Conservation (phyloP, 441 rosid genomes). For the Adansonia gregorii region DNA sequence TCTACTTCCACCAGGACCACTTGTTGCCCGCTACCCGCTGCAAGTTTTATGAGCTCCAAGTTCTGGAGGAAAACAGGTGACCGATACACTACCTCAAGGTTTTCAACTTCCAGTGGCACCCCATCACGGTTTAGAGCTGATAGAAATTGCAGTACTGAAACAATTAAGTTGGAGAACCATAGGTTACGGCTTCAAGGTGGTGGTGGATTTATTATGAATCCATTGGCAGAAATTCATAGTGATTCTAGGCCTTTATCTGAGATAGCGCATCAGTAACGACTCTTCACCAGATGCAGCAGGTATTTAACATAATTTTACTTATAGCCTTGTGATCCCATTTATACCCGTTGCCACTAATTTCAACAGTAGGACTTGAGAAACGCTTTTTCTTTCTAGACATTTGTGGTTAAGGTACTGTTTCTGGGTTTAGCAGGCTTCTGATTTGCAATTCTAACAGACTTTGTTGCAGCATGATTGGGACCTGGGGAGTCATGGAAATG, state of each 20-base stretch:
- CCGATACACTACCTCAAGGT: constrained; percentile 33
- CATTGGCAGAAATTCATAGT: constrained; percentile 75
- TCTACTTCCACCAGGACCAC: constrained; percentile 47
- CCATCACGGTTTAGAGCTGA: constrained; percentile 40
- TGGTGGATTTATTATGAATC: constrained; percentile 75
- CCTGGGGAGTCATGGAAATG: neutral
- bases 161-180: constrained; percentile 37
- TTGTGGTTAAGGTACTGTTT: neutral
- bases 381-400: neutral
- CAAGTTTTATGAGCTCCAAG: constrained; percentile 67
- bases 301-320: constrained; percentile 5
- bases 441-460: neutral
- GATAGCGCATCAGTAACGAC: constrained; percentile 13
- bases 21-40: constrained; percentile 79
- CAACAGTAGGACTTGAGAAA: neutral
- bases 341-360: neutral
- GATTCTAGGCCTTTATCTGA: constrained; percentile 39
- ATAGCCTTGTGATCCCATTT: neutral
- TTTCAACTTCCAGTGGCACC: constrained; percentile 18
- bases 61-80: constrained; percentile 76
- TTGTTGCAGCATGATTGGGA: neutral
- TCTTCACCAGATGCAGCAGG: constrained; percentile 2
- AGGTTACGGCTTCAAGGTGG: constrained; percentile 53
- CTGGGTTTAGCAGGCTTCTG: constrained; percentile 15
- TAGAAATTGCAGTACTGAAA: constrained; percentile 41